Conservation (phyloP, 106 monocot genomes). For the Posidonia australis region DNA sequence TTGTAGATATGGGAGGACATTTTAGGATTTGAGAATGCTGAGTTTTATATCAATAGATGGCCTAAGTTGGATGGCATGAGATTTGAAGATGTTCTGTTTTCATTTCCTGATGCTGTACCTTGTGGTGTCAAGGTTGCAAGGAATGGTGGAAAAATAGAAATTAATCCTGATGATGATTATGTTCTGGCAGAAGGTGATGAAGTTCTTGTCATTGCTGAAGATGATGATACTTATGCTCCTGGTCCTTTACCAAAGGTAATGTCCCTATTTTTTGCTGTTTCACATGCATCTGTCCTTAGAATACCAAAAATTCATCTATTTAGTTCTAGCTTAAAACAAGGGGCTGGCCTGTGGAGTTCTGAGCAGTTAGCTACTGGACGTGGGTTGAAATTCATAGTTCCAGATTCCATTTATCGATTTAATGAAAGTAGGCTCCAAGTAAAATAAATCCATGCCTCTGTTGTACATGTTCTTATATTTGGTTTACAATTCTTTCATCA, state of each 20-base stretch:
- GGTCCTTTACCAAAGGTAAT: slow-evolving; percentile 51
- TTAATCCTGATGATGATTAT: slow-evolving; percentile 81
- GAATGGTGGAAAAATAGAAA: slow-evolving; percentile 60
- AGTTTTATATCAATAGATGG: slow-evolving; percentile 95
- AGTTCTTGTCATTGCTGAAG: slow-evolving; percentile 89
- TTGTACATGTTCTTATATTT: background rate
- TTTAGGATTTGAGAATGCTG: slow-evolving; percentile 95
- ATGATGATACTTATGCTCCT: slow-evolving; percentile 88
- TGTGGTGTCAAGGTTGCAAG: slow-evolving; percentile 88
- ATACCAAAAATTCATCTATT: too few relatives aligned
- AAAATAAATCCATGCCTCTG: background rate
- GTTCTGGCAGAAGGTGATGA: slow-evolving; percentile 85
- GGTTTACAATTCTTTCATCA: background rate
- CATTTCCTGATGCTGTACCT: slow-evolving; percentile 89
- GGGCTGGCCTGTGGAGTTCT: too few relatives aligned
- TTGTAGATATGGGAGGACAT: slow-evolving; percentile 98
- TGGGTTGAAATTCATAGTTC: too few relatives aligned
- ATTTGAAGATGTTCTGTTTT: slow-evolving; percentile 65
- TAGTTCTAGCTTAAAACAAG: too few relatives aligned
- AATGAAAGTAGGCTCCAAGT: too few relatives aligned
- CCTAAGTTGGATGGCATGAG: slow-evolving; percentile 65
- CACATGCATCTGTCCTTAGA: background rate
- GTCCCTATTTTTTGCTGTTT: background rate
- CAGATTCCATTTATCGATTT: too few relatives aligned
- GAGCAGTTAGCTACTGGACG: too few relatives aligned